These are phyloP conservation scores for Croton setiger DNA, from an alignment of 441 rosid genomes.

Conservation along the genomic window DNA sequence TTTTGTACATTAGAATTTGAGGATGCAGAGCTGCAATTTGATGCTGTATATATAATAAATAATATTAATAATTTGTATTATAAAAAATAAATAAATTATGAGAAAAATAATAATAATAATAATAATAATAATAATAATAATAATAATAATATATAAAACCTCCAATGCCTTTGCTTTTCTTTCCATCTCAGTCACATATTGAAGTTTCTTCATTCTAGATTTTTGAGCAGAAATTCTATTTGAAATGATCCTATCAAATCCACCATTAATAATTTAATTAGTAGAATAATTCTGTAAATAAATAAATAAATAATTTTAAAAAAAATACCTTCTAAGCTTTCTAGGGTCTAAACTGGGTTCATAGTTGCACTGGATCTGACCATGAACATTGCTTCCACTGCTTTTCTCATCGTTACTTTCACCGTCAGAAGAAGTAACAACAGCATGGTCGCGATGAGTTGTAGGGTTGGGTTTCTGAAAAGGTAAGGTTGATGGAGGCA, in stretches of 20 bases:
- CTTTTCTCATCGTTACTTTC: not conserved
- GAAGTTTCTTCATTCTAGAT: slow-evolving; percentile 32
- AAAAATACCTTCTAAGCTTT: slow-evolving; percentile 34
- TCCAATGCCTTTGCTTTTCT: slow-evolving; percentile 23
- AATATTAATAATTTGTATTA: no score
- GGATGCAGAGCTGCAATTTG: slow-evolving; percentile 23
- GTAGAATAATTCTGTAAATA: no score
- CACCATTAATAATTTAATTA: no score
- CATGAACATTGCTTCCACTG: not conserved
- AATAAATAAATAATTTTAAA: no score
- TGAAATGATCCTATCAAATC: slow-evolving; percentile 19
- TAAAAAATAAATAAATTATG: no score
- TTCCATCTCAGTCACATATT: slow-evolving; percentile 28
- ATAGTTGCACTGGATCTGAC: not conserved
- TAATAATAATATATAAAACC: no score
- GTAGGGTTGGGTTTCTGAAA: not conserved
- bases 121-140: no score
- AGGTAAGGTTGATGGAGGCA: slow-evolving; percentile 11
- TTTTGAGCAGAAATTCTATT: slow-evolving; percentile 39
- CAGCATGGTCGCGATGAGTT: not conserved
- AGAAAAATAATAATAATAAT: no score
- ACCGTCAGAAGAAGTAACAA: not conserved
- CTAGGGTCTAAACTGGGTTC: slow-evolving; percentile 28
- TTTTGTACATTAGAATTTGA: slow-evolving; percentile 20
- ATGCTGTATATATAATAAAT: slow-evolving; percentile 16